Evolutionary conservation across 2,329 filamentous ascomycete species (phyloP).

Genomic region (Calonectria leucothoes): DNA sequence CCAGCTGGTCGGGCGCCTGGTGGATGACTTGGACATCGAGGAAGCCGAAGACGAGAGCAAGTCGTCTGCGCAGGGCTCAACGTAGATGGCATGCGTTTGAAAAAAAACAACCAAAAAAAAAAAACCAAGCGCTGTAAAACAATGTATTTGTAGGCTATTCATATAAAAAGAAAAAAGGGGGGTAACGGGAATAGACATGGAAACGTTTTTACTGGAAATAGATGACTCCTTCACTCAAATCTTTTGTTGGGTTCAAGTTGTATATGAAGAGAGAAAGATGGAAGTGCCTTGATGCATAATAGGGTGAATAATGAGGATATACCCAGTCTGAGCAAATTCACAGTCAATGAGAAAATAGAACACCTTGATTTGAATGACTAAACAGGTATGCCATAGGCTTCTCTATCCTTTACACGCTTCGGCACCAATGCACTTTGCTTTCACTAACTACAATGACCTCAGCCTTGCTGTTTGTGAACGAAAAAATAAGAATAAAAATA

Average conservation of each 20-base stretch:
- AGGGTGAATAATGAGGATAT: not conserved
- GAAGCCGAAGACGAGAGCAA: slow-evolving; percentile 42
- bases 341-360: not conserved
- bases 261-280: not conserved
- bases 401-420: too few relatives aligned
- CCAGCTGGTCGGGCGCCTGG: slow-evolving; percentile 58
- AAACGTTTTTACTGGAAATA: not conserved
- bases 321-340: not conserved
- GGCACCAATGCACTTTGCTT: not conserved
- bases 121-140: not conserved
- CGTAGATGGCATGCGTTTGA: not conserved
- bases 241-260: not conserved
- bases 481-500: too few relatives aligned
- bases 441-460: not conserved
- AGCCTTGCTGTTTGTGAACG: too few relatives aligned
- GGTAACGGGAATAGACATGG: not conserved
- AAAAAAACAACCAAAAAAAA: not conserved
- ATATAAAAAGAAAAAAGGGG: too few relatives aligned
- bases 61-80: slow-evolving; percentile 27
- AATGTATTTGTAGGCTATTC: not conserved
- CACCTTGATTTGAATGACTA: not conserved
- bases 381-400: too few relatives aligned
- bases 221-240: not conserved
- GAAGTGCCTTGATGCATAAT: not conserved
- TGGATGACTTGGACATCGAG: slow-evolving; percentile 43